Base-by-base conservation (phyloP, 345 rosid species). In the Eucalyptus cloeziana region DNA sequence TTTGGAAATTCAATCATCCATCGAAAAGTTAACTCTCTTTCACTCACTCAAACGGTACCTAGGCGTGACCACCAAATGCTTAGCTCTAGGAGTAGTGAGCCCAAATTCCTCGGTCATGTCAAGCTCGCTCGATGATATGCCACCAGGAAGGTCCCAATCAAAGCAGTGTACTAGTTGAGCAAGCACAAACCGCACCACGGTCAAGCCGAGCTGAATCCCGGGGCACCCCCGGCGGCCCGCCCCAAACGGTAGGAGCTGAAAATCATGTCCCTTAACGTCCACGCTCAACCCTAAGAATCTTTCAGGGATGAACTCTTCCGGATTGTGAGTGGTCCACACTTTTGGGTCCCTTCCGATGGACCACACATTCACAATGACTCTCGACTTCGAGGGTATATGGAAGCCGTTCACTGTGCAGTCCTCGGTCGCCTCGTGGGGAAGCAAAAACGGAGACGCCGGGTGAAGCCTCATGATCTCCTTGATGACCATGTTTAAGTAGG, bases 121-220 rank as follows among this genome's bases (percentile, higher is more conserved):
- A 88, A 93, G 52, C 5, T 93, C 91, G 5, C 9, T 44, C 0
- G 90, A 87, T 40, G 49, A 49, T 91, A 92, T 88, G 11, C 67
- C 89, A 13, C 90, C 51, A 0, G 94, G 95, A 5, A 94, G 93
- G 69, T 93, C 90, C 94, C 93, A 94, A 56, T 91, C 92, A 86
- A 94, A 94, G 92, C 94, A 94, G 88, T 94, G 94, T 31, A 92
- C 87, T 30, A 94, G 81, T 24, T 94, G 95, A 1, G 94, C 96
- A 22, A 91, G 6, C 37, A 90, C 90, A 17, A 86, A 89, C 7
- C 85, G 90, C 37, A 92, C 93, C 43, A 91, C 4, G 3, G 85
- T 91, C 19, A 92, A 88, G 37, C 91, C 95, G 30, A 94, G 64
- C 14, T 91, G 93, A 86, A 92, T 50, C 86, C 95, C 92, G 7